These are phyloP conservation scores for Coelastrella sp. DNA, from an alignment of 139 green algal genomes.

Conservation along the genomic window DNA sequence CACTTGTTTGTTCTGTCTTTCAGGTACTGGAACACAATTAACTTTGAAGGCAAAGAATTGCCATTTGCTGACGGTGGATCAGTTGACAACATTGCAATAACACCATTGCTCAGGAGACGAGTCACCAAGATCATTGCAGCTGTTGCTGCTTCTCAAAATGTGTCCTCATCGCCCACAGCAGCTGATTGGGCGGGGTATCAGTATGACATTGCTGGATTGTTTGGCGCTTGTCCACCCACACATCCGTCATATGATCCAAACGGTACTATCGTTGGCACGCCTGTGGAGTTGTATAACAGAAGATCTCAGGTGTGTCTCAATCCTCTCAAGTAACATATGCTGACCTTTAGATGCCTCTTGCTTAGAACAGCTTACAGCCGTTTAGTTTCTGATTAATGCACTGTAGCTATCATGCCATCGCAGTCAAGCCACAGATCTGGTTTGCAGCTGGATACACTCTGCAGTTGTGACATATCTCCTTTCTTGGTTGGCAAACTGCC, in stretches of 20 bases:
- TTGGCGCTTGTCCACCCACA: conserved; percentile 43
- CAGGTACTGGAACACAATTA: conserved; percentile 32
- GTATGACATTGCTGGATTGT: conserved; percentile 51
- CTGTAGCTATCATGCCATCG: too few relatives aligned
- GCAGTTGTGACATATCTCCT: not conserved
- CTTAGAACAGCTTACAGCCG: not conserved
- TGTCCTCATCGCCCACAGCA: not conserved
- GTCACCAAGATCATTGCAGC: conserved; percentile 42
- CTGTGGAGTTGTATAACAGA: conserved; percentile 39
- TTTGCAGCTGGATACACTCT: not conserved
- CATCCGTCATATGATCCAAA: conserved; percentile 13
- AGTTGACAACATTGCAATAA: conserved; percentile 55
- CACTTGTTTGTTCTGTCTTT: too few relatives aligned
- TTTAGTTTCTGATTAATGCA: too few relatives aligned
- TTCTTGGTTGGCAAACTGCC: not conserved
- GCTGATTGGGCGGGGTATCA: conserved; percentile 37
- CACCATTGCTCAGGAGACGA: conserved; percentile 49
- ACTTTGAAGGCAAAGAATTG: conserved; percentile 21
- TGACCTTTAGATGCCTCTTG: not conserved
- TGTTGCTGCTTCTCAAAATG: conserved; percentile 30
- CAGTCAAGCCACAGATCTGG: too few relatives aligned
- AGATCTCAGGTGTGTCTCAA: conserved; percentile 36
- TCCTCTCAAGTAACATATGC: too few relatives aligned
- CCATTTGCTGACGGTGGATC: conserved; percentile 49
- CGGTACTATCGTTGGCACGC: conserved; percentile 35